These are phyloP conservation scores for Globisporangium recalcitrans DNA, from an alignment of 352 stramenopile genomes.

Conservation along the genomic window DNA sequence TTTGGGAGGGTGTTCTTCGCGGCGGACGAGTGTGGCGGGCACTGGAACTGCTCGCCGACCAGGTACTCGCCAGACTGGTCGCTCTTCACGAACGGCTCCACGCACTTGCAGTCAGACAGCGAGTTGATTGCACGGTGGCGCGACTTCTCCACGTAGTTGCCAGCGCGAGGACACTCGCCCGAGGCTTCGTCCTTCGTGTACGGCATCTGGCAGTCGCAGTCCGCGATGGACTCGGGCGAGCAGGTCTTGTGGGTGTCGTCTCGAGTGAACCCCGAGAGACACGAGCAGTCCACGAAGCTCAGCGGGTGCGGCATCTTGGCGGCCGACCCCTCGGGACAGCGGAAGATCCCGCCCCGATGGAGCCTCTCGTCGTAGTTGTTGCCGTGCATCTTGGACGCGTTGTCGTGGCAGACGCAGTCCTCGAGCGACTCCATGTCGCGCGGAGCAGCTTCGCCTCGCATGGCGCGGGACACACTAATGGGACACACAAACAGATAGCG, in stretches of 20 bases:
- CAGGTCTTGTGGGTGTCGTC: conserved; percentile 35
- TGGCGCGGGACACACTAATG: conserved; percentile 46
- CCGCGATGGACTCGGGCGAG: conserved; percentile 38
- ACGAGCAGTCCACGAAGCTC: conserved; percentile 42
- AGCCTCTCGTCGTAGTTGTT: conserved; percentile 13
- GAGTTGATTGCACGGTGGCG: conserved; percentile 31
- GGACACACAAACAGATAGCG: neutral
- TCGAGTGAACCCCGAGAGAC: conserved; percentile 24
- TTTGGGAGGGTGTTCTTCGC: conserved; percentile 24
- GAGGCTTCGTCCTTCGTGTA: conserved; percentile 66
- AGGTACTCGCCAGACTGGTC: conserved; percentile 69
- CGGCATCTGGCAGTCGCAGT: conserved; percentile 69
- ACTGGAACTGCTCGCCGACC: conserved; percentile 23
- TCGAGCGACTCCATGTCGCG: conserved; percentile 77
- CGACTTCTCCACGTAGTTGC: conserved; percentile 68
- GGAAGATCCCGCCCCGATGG: conserved; percentile 12
- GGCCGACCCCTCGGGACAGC: conserved; percentile 29
- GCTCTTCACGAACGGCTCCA: conserved; percentile 60
- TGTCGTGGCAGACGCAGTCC: conserved; percentile 56
- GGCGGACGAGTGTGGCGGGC: conserved; percentile 31
- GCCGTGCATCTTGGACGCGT: conserved; percentile 1
- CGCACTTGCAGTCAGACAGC: conserved; percentile 71
- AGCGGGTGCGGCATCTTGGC: conserved; percentile 27
- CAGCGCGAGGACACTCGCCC: conserved; percentile 57
- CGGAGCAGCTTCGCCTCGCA: conserved; percentile 73